Base-by-base conservation (phyloP, 2,329 filamentous ascomycete genomes). In the Talaromyces funiculosus region DNA sequence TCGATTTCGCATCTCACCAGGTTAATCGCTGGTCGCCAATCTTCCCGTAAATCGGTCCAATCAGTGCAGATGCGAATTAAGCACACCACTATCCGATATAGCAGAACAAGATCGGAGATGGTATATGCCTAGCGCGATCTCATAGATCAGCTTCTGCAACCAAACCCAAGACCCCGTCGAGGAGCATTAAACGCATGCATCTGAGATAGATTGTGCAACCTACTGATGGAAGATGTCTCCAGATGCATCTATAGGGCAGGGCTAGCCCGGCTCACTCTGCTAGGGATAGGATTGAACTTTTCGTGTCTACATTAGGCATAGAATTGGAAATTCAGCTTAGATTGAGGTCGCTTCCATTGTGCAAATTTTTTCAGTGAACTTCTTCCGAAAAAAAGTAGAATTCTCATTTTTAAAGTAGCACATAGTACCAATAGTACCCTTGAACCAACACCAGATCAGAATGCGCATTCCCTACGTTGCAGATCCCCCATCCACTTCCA, bases 401-500 rank as follows among this genome's bases (percentile, higher is more conserved):
- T 5, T 14, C 4, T 16, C 22, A 8, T n/a, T 3, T 20, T 16
- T 26, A 5, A n/a, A 45, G 20, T 22, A 42, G 20, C 9, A 5
- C 42, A 45, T 45, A 14, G 12, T 16, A 14, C 16, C 12, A 9
- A 12, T 45, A 45, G n/a, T n/a, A n/a, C n/a, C n/a, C n/a, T n/a
- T n/a, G n/a, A n/a, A n/a, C n/a, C n/a, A 16, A 7, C 24, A 47
- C 7, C 3, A n/a, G 10, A 26, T n/a, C 43, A n/a, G 26, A 26
- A 74, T 75, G 73, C 72, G 71, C 54, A 69, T 75, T 14, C 72
- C 72, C 49, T 75, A 75, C 66, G 67, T 69, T 47, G 67, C 70
- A n/a, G 60, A 62, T 22, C 64, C 60, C 10, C 68, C 68, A 1
- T 66, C 67, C 7, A 40, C 60, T 3, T 18, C 60, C 33, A 37